Evolutionary conservation across 139 green algal genomes (phyloP).

Genomic region (Chlorella sp.): DNA sequence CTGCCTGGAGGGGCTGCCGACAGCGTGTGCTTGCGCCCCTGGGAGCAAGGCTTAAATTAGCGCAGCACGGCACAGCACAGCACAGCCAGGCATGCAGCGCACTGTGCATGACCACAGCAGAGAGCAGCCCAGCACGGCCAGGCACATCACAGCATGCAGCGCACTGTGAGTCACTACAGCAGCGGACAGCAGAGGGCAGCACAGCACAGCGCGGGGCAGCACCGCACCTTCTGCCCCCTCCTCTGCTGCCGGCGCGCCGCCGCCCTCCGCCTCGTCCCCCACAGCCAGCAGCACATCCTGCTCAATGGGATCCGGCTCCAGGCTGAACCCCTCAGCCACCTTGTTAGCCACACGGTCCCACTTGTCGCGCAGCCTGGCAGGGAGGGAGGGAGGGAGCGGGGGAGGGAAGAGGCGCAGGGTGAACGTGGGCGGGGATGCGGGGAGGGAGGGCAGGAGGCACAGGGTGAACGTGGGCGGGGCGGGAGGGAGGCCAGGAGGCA

Average conservation of each 20-base stretch:
- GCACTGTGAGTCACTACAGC: no score
- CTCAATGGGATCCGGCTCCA: not conserved
- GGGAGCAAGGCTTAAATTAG: no score
- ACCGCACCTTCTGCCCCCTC: not conserved
- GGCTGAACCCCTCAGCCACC: not conserved
- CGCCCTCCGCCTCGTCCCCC: not conserved
- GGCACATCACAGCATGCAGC: not conserved
- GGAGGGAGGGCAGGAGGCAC: no score
- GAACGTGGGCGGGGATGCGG: not conserved
- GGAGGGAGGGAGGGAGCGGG: not conserved
- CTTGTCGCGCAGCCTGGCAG: conserved; percentile 10
- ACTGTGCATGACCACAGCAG: no score
- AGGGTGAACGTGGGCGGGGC: not conserved
- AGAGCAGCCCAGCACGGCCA: no score
- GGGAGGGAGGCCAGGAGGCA: not conserved
- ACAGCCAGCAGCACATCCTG: conserved; percentile 11
- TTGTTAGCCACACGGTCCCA: not conserved
- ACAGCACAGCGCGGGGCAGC: not conserved
- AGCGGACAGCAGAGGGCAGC: no score
- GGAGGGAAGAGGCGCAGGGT: not conserved
- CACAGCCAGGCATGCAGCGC: no score
- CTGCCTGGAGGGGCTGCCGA: no score
- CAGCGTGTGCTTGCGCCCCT: no score
- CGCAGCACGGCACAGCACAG: no score
- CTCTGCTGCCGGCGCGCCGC: not conserved